These are phyloP conservation scores for Elymus sibiricus DNA, from an alignment of 176 grass and related monocot species.

Conservation along the genomic window DNA sequence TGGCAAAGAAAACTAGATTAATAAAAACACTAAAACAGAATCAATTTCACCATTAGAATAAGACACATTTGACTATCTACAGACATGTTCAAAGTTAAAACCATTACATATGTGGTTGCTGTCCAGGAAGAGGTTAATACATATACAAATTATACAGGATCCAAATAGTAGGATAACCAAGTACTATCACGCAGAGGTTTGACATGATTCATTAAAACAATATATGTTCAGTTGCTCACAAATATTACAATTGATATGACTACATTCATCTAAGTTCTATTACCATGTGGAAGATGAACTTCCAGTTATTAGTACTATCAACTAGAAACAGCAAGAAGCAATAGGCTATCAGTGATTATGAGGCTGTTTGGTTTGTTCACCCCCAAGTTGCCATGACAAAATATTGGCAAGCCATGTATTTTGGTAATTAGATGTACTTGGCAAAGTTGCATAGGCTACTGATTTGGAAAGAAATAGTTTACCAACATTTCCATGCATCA, in stretches of 20 bases:
- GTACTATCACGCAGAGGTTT: background rate
- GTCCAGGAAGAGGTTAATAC: slow-evolving; percentile 7
- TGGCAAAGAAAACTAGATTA: background rate
- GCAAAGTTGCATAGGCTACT: background rate
- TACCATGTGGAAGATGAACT: background rate
- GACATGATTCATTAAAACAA: slow-evolving; percentile 16
- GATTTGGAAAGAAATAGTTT: background rate
- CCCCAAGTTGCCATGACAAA: background rate
- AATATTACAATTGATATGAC: background rate
- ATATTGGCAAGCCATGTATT: background rate
- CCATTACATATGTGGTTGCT: background rate
- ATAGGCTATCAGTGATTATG: slow-evolving; percentile 7
- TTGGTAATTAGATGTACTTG: background rate
- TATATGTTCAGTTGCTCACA: background rate
- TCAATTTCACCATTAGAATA: background rate
- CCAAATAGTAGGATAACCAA: slow-evolving; percentile 10
- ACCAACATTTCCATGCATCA: background rate
- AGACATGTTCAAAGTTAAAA: slow-evolving; percentile 18
- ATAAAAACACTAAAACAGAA: slow-evolving; percentile 19
- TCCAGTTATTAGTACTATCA: background rate
- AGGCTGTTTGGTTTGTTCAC: background rate
- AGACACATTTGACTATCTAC: background rate
- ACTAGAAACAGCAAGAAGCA: slow-evolving; percentile 8
- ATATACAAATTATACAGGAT: slow-evolving; percentile 24
- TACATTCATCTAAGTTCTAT: background rate